Base-by-base conservation (phyloP, 2,329 filamentous ascomycete genomes). In the Fusarium camptoceras region DNA sequence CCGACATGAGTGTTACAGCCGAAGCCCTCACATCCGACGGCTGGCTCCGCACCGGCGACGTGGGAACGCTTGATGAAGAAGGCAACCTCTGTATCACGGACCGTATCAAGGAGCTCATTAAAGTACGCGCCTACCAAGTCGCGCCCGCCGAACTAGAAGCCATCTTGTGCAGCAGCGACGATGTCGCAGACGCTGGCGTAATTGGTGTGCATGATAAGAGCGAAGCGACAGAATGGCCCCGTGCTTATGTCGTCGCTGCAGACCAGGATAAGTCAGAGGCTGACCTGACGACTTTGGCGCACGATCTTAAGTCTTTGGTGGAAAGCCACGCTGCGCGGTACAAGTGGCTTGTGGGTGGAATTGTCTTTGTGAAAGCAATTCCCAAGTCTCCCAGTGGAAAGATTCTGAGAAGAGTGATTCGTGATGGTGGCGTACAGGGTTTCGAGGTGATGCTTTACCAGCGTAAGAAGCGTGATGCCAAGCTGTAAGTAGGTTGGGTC, bases 31-130 rank as follows among this genome's bases (percentile, higher is more conserved):
- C 81, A 11, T 58, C 74, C 8, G 90, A 92, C 62, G 87, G 89
- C 2, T 94, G 91, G 89, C 82, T 93, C 70, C 89, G 88, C 73
- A 93, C 91, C 2, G 91, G 91, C 3, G 92, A 94, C 73, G 86
- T 93, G 42, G 89, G 86, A 8, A 88, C 87, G 66, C 81, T 89
- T 28, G 84, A 88, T 68, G 76, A 83, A 20, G 73, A 84, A 2
- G 87, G 86, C 37, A 82, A 84, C 68, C 84, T 92, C 72, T 86
- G 86, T 73, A 91, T 94, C 57, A 89, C 92, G 15, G 91, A 93
- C 75, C 85, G 91, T 34, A 89, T 89, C 77, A 93, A 94, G 83
- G 91, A 87, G 70, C 80, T 89, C 53, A 89, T 89, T 78, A 89
- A 89, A 78, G 86, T 88, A 8, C 87, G 87, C 65, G 87, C 85